Conservation (phyloP, 148 eudicot genomes). For the Euryodendron excelsum region DNA sequence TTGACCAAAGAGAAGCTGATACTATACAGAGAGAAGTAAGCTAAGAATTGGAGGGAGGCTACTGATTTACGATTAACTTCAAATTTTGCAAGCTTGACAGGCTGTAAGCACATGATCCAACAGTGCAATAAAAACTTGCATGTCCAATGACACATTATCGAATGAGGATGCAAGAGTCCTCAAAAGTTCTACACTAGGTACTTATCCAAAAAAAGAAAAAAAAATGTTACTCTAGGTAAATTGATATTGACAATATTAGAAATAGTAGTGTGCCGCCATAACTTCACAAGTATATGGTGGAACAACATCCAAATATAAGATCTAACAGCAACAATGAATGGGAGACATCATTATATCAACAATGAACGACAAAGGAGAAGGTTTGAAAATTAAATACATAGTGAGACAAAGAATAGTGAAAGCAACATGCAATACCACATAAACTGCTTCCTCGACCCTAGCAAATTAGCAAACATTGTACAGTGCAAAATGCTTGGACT, state of each 20-base stretch:
- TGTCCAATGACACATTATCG: too few species aligned
- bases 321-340: not conserved
- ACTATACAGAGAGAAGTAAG: not conserved
- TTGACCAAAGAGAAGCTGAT: too few species aligned
- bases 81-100: not conserved
- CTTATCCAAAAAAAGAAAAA: not conserved
- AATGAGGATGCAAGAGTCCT: not conserved
- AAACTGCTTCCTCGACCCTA: not conserved
- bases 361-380: not conserved
- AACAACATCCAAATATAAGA: not conserved
- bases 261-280: too few species aligned
- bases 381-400: not conserved
- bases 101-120: not conserved
- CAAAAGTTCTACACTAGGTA: not conserved
- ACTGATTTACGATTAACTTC: not conserved
- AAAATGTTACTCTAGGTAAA: not conserved
- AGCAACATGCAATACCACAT: slow-evolving; percentile 2
- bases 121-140: not conserved
- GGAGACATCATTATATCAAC: not conserved
- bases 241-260: too few species aligned
- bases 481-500: not conserved
- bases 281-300: too few species aligned
- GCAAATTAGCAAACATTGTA: slow-evolving; percentile 1
- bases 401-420: not conserved
- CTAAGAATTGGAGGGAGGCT: not conserved